phyloP scores from a whole-genome alignment of 208 protist species.

The Lotmaria passim region DNA sequence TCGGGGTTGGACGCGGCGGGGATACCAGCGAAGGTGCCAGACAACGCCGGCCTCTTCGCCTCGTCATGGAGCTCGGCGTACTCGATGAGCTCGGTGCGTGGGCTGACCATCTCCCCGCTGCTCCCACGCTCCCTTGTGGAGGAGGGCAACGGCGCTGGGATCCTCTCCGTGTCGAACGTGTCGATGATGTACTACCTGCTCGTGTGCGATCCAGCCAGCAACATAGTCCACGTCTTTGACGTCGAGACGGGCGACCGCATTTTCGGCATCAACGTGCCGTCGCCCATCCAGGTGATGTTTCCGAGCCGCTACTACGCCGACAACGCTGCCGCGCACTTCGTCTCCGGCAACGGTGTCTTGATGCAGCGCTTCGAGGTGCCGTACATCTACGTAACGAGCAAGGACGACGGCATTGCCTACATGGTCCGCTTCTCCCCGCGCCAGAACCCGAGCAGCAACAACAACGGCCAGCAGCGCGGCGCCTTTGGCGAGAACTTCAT shows the following conservation, averaged over 20 bases:
- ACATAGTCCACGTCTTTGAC: slow-evolving; percentile 80
- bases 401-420: slow-evolving; percentile 85
- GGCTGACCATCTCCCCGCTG: slow-evolving; percentile 75
- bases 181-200: slow-evolving; percentile 75
- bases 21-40: slow-evolving; percentile 30
- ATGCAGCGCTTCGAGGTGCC: slow-evolving; percentile 54
- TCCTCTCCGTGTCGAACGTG: slow-evolving; percentile 49
- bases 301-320: slow-evolving; percentile 48
- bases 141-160: slow-evolving; percentile 51
- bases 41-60: slow-evolving; percentile 74
- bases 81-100: slow-evolving; percentile 76
- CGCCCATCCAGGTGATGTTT: slow-evolving; percentile 88
- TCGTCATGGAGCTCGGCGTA: slow-evolving; percentile 79
- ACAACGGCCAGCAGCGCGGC: slow-evolving; percentile 36
- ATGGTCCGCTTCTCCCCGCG: slow-evolving; percentile 67
- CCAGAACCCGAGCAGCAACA: slow-evolving; percentile 20
- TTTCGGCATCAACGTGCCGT: slow-evolving; percentile 73
- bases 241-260: slow-evolving; percentile 67
- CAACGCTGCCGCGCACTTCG: slow-evolving; percentile 10
- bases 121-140: slow-evolving; percentile 77
- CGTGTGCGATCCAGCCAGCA: slow-evolving; percentile 77
- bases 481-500: slow-evolving; percentile 36
- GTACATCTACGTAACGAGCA: slow-evolving; percentile 90
- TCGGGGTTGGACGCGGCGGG: slow-evolving; percentile 9
- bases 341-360: slow-evolving; percentile 10